Conservation (phyloP, 2,329 filamentous ascomycete species). For the Fusarium domesticum region DNA sequence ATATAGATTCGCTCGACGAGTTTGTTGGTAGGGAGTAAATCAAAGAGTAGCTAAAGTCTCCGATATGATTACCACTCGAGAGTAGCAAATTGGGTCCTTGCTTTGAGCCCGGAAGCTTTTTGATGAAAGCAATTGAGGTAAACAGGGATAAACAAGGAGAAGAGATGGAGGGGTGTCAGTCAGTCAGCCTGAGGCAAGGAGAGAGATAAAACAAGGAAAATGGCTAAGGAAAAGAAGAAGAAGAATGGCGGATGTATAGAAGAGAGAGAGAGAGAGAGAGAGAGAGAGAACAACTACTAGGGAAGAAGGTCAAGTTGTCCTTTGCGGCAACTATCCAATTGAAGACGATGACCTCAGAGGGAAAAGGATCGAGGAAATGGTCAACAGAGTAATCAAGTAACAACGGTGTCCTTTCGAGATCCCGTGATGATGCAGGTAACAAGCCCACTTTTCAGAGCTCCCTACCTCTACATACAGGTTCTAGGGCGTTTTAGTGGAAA, state of each 20-base stretch:
- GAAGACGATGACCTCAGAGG: conserved; percentile 33
- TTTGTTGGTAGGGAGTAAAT: background rate
- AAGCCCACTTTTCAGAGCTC: conserved; percentile 28
- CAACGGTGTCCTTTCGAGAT: conserved; percentile 41
- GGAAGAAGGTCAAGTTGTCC: conserved; percentile 24
- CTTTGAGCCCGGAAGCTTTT: conserved; percentile 4
- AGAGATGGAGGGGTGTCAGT: conserved; percentile 12
- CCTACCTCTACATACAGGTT: too few species aligned
- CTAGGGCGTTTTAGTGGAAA: background rate
- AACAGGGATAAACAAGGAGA: conserved; percentile 15
- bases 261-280: conserved; percentile 11
- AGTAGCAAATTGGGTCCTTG: too few species aligned
- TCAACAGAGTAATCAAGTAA: conserved; percentile 6
- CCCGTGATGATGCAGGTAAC: conserved; percentile 33
- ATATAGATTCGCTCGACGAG: background rate
- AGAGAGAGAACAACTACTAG: conserved; percentile 16
- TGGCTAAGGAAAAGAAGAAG: conserved; percentile 10
- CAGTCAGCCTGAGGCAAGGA: conserved; percentile 24
- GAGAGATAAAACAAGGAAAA: conserved; percentile 16
- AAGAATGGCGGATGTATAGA: conserved; percentile 1
- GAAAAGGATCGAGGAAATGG: conserved; percentile 15
- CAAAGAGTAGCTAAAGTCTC: background rate
- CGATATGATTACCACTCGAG: too few species aligned
- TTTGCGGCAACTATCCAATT: conserved; percentile 29
- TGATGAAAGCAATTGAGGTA: too few species aligned